Base-by-base conservation (phyloP, 345 rosid genomes). In the Brassica napus region DNA sequence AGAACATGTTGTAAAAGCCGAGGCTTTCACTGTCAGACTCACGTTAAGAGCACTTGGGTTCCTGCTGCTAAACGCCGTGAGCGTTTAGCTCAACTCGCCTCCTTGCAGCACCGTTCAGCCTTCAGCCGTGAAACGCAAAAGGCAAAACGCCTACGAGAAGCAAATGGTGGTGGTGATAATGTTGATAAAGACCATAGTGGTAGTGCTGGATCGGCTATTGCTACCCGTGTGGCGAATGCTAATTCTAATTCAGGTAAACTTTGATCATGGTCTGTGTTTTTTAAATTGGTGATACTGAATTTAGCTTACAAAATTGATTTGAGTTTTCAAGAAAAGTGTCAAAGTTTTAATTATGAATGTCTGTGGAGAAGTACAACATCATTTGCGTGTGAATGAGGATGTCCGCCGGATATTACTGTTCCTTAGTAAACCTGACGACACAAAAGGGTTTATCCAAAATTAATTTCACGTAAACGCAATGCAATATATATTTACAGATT, bases 1-100 rank as follows among this genome's bases (percentile, higher is more conserved):
- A 84, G 99, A 75, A 90, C 98, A 79, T 95, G 99, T 73, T 95
- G 99, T 72, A 95, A 95, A 79, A 95, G 97, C 89, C 96, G 98
- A 81, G 99, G 99, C 83, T 90, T 90, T 77, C 90, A 87, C 76
- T 95, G 99, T 83, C 86, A 79, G 23, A 95, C 98, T 37, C 99
- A 95, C 82, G 87, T 95, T 54, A 93, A 88, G 85, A 91, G 97
- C 88, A 93, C 98, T 78, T 94, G 98, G 98, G 97, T 94, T 69
- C 94, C 99, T 58, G 98, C 97, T 11, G 90, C 93, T 39, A 90
- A 88, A 84, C 87, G 99, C 77, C 91, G 97, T 11, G 98, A 95
- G 75, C 78, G 95, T 80, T 90, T 89, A 64, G 94, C 94, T 3
- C 97, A 90, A 69, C 90, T 86, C 3, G 30, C 87, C 14, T 76